Evolutionary conservation across 73 alveolate genomes (phyloP).

Genomic region (Tetrahymena elliotti): DNA sequence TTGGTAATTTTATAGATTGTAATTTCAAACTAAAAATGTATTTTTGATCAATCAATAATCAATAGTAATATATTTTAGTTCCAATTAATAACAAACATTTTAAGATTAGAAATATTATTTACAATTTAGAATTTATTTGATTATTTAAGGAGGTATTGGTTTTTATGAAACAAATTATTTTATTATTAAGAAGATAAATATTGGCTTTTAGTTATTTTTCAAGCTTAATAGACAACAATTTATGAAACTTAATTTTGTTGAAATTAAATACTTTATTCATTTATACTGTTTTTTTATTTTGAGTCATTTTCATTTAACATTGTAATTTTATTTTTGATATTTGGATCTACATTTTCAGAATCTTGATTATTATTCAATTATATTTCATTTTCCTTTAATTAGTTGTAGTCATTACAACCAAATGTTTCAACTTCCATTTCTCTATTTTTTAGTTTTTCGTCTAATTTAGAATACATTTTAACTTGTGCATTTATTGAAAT

Average conservation of each 20-base stretch:
- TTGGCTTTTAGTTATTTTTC: not conserved
- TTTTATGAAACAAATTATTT: not conserved
- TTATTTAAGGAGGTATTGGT: not conserved
- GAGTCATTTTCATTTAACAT: not conserved
- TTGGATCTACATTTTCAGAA: not conserved
- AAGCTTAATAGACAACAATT: not conserved
- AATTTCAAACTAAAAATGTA: too few species aligned
- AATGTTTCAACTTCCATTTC: not conserved
- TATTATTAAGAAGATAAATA: too few species aligned
- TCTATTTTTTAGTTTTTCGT: not conserved
- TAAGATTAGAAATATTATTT: too few species aligned
- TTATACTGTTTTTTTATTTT: not conserved
- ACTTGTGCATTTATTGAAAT: too few species aligned
- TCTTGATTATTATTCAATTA: not conserved
- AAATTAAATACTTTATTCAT: not conserved
- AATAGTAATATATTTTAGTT: too few species aligned
- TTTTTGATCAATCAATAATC: too few species aligned
- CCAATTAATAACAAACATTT: too few species aligned
- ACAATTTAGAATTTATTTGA: too few species aligned
- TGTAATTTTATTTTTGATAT: not conserved
- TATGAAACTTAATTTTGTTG: not conserved
- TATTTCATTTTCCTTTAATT: not conserved
- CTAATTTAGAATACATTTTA: too few species aligned
- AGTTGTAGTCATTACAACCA: not conserved
- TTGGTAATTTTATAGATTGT: too few species aligned